Conservation (phyloP, 495 filamentous ascomycete genomes). For the Lophium mytilinum region DNA sequence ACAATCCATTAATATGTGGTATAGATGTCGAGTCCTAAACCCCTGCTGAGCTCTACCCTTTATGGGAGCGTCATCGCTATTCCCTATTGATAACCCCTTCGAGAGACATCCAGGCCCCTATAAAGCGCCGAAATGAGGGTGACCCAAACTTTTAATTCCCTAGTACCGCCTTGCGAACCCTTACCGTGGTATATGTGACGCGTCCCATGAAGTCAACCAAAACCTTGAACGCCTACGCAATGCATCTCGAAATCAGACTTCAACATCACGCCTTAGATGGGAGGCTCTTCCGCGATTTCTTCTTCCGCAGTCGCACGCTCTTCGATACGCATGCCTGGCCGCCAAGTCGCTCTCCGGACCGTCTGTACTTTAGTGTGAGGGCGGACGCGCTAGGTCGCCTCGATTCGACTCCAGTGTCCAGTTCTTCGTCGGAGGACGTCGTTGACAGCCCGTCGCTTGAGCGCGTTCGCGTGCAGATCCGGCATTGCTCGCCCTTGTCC, state of each 20-base stretch:
- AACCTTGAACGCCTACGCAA: slow-evolving; percentile 20
- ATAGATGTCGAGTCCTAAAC: not conserved
- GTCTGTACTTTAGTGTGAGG: slow-evolving; percentile 4
- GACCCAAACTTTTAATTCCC: slow-evolving; percentile 9
- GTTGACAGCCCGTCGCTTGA: slow-evolving; percentile 3
- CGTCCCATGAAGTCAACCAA: not conserved
- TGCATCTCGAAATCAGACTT: slow-evolving; percentile 3
- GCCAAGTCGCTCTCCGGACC: slow-evolving; percentile 9
- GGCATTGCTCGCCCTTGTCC: slow-evolving; percentile 25
- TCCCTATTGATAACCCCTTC: not conserved
- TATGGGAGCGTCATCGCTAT: not conserved
- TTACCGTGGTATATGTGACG: slow-evolving; percentile 19
- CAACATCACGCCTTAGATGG: slow-evolving; percentile 3
- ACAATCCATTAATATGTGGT: not conserved
- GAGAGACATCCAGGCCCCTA: not conserved
- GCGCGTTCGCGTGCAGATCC: slow-evolving; percentile 5
- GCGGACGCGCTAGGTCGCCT: not conserved
- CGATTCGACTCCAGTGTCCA: slow-evolving; percentile 12
- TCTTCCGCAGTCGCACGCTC: slow-evolving; percentile 14
- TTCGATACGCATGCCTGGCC: slow-evolving; percentile 9
- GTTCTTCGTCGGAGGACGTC: not conserved
- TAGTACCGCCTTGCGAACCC: not conserved
- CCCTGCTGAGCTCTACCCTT: not conserved
- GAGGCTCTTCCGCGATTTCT: slow-evolving; percentile 2
- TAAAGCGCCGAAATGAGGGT: not conserved